Evolutionary conservation across 768 basidiomycete genomes (phyloP).

Genomic region (Auriscalpium orientale): DNA sequence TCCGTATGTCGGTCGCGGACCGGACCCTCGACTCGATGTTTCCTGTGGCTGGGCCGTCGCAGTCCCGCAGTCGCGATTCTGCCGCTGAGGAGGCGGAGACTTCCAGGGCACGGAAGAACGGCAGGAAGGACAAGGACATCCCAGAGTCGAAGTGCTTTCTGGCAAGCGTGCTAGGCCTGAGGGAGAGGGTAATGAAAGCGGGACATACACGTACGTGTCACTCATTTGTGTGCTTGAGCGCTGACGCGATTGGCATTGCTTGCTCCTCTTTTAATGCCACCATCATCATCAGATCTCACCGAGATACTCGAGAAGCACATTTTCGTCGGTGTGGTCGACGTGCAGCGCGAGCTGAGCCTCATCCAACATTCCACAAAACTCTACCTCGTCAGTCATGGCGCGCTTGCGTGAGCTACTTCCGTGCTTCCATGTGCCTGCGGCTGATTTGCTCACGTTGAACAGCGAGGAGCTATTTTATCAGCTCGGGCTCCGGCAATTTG

Average conservation of each 20-base stretch:
- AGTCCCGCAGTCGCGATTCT: constrained; percentile 15
- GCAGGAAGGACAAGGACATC: constrained; percentile 9
- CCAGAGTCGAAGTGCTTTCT: constrained; percentile 69
- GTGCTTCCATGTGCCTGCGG: neutral
- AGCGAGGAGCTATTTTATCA: constrained; percentile 97
- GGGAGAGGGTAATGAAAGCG: constrained; percentile 48
- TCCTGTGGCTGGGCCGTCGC: constrained; percentile 52
- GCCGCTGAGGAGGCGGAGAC: neutral
- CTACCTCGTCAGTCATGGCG: constrained; percentile 81
- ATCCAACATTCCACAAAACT: constrained; percentile 85
- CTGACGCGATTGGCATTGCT: neutral
- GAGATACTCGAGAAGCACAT: constrained; percentile 83
- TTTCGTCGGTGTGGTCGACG: constrained; percentile 88
- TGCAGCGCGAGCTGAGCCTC: constrained; percentile 63
- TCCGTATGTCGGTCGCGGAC: constrained; percentile 80
- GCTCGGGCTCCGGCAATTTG: constrained; percentile 86
- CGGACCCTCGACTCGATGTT: constrained; percentile 97
- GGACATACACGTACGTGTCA: constrained; percentile 61
- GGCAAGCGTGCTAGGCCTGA: constrained; percentile 63
- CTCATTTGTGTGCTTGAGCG: neutral
- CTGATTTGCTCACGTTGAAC: neutral
- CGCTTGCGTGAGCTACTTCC: constrained; percentile 59
- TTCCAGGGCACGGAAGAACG: constrained; percentile 3
- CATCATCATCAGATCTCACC: constrained; percentile 50
- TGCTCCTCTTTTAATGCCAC: neutral